Evolutionary conservation across 2,329 filamentous ascomycete genomes (phyloP), one percentile per base, ranked within the genome.

Genomic region (Colletotrichum coccodes): DNA sequence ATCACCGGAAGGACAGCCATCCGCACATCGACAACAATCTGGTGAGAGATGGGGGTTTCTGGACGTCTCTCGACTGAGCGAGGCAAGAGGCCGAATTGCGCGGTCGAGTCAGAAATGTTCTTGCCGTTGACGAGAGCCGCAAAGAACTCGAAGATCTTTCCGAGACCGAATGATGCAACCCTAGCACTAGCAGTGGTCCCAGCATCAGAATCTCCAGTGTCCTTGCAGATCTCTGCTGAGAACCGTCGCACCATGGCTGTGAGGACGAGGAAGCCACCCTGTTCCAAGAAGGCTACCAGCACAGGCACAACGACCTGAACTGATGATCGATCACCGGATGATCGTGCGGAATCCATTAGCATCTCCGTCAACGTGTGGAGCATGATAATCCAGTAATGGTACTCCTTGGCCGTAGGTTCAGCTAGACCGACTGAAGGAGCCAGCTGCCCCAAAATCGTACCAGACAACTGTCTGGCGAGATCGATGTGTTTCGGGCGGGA

Each of bases 11-110:
- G 82, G 30, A 98, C 89, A 30, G 91, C 89, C 80, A 92, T 90
- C 47, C 96, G 91, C 47, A 98, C 81, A 77, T 98, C 95, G 6
- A 98, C 90, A 16, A 98, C 83, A 63, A 98, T 92, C 74, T 98
- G 95, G 1, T 89, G 85, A 16, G 90, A 86, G 11, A 84, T 76
- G 26, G 82, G 80, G 3, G 78, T 73, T 28, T 81, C 81, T 46
- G 78, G 78, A 3, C 80, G 80, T 47, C 85, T 79, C 18, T 86
- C 84, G 6, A 74, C 73, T n/a, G 79, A 78, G 14, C 79, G 77
- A 6, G 76, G 73, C 3, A 80, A 73, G 23, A 88, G 77, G 60
- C 79, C 83, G 62, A 84, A 83, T n/a, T 82, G 80, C 30, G 91
- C 90, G 36, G 86, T 82, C 1, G 95, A 91, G 40, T 98, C 95